A percentile compares a stretch with the other conserved stretches of the same genome.
phyloP scores from a whole-genome alignment of 805 yeast genomes.

The Suhomyces sp. region DNA sequence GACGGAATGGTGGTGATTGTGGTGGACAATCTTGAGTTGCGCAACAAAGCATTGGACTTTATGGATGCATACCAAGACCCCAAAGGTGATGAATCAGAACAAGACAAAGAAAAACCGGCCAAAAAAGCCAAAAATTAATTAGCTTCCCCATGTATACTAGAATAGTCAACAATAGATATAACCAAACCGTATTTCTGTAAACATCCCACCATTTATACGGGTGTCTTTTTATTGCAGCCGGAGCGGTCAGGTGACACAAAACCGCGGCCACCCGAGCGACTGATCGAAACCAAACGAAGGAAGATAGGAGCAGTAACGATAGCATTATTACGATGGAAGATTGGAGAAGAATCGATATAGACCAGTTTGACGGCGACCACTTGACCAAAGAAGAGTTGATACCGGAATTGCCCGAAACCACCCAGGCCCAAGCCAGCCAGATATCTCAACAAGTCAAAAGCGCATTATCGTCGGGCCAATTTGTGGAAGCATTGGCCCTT shows the following conservation, averaged over 20 bases:
- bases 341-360: conserved; percentile 95
- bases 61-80: conserved; percentile 34
- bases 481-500: conserved; percentile 58
- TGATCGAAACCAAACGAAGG: neutral
- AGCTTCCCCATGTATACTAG: neutral
- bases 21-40: conserved; percentile 42
- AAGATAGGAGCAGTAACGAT: neutral
- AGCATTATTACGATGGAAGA: conserved; percentile 28
- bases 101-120: conserved; percentile 1
- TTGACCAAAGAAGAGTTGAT: conserved; percentile 61
- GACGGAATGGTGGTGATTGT: conserved; percentile 57
- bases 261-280: neutral
- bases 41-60: conserved; percentile 37
- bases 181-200: too few relatives aligned
- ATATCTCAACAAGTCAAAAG: conserved; percentile 58
- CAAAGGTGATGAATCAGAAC: conserved; percentile 2
- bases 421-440: conserved; percentile 50
- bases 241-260: neutral
- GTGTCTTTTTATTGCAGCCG: neutral
- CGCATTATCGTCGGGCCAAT: conserved; percentile 68
- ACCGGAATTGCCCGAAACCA: conserved; percentile 46
- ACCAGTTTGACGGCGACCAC: conserved; percentile 83
- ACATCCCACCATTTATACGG: too few relatives aligned
- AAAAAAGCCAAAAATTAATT: conserved; percentile 1
- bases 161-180: neutral